These are phyloP conservation scores for Cryphonectria nitschkei DNA, from an alignment of 2,329 filamentous ascomycete genomes.

Conservation along the genomic window DNA sequence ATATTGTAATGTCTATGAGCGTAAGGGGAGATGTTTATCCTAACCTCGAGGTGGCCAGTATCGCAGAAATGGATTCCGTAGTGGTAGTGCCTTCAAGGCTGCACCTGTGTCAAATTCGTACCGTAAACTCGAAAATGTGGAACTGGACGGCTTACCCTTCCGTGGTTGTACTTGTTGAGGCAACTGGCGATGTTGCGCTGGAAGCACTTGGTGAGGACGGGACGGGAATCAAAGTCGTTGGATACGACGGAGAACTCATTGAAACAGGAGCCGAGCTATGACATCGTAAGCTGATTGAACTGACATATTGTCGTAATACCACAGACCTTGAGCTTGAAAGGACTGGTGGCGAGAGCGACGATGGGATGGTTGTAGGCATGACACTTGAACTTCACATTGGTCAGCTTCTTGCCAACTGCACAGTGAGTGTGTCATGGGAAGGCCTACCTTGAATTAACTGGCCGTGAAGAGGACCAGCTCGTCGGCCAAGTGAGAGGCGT, in stretches of 20 bases:
- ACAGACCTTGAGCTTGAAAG: conserved; percentile 24
- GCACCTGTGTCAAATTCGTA: conserved; percentile 32
- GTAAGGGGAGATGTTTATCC: not conserved
- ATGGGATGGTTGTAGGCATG: conserved; percentile 4
- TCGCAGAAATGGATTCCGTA: conserved; percentile 16
- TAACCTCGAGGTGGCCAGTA: conserved; percentile 16
- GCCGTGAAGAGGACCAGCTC: not conserved
- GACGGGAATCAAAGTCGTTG: not conserved
- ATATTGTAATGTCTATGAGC: not conserved
- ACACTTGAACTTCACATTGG: conserved; percentile 14
- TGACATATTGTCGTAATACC: not conserved
- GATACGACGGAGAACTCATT: not conserved
- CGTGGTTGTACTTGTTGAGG: not conserved
- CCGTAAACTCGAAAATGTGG: conserved; percentile 14
- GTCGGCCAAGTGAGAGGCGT: conserved; percentile 10
- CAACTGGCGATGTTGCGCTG: not conserved
- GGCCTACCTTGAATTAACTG: not conserved
- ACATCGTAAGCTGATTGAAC: conserved; percentile 2
- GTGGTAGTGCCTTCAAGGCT: conserved; percentile 19
- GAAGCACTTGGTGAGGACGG: conserved; percentile 2
- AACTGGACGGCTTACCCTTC: conserved; percentile 23
- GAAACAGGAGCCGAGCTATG: conserved; percentile 6
- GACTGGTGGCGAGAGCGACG: not conserved
- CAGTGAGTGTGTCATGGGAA: not conserved
- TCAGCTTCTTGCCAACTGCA: not conserved